phyloP scores from a whole-genome alignment of 1,284 basidiomycete genomes.

The Hemileia vastatrix region DNA sequence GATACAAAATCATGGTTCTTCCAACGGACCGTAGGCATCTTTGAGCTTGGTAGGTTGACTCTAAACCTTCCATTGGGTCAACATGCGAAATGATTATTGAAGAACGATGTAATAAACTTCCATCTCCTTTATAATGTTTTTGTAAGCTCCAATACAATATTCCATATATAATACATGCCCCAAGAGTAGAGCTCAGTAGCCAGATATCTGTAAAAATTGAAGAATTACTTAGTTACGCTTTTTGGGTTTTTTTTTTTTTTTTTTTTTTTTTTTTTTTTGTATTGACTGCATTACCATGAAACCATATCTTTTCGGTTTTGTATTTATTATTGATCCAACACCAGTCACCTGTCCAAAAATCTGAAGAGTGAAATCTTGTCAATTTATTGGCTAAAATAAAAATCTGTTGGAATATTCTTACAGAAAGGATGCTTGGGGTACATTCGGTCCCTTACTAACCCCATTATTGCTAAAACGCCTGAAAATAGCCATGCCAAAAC shows the following conservation, averaged over 20 bases:
- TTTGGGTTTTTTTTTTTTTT: background rate
- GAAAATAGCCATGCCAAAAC: constrained; percentile 9
- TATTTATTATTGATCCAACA: constrained; percentile 11
- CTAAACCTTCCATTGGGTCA: constrained; percentile 1
- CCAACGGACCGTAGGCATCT: constrained; percentile 2
- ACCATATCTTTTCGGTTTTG: background rate
- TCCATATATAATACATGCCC: constrained; percentile 1
- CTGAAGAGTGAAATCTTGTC: background rate
- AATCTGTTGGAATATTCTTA: background rate
- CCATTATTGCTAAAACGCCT: background rate
- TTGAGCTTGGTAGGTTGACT: background rate
- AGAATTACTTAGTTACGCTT: background rate
- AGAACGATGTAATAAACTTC: constrained; percentile 8
- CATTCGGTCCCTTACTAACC: constrained; percentile 5
- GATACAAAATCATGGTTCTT: constrained; percentile 15
- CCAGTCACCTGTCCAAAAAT: constrained; percentile 11
- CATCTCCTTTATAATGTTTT: constrained; percentile 16
- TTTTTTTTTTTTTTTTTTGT: no score
- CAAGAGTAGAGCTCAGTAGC: constrained; percentile 2
- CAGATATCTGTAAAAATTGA: constrained; percentile 5
- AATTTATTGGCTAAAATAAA: background rate
- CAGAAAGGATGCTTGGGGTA: constrained; percentile 2
- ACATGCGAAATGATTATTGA: constrained; percentile 6
- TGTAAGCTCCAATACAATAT: background rate
- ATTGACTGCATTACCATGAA: no score